A percentile compares a stretch with the other conserved stretches of the same genome.
Conservation (phyloP, 1,284 basidiomycete species). For the Coriolopsis trogii region DNA sequence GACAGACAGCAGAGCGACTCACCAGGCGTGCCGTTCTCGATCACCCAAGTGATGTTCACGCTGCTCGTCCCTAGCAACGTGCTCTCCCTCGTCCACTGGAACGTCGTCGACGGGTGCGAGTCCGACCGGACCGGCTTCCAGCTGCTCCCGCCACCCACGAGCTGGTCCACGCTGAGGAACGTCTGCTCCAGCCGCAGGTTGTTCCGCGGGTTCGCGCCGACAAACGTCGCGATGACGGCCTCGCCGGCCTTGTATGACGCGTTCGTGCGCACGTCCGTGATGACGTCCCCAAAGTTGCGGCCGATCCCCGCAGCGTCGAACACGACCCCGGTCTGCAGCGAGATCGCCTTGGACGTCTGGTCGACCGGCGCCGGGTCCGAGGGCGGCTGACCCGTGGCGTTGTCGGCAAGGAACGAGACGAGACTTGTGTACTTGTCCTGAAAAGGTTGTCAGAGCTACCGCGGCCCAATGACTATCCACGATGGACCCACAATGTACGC, state of each 20-base stretch:
- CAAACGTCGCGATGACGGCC: constrained; percentile 66
- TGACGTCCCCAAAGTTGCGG: constrained; percentile 66
- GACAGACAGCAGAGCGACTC: constrained; percentile 20
- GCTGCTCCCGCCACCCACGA: constrained; percentile 44
- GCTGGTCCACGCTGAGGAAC: constrained; percentile 70
- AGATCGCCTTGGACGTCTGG: constrained; percentile 68
- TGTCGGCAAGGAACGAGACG: constrained; percentile 62
- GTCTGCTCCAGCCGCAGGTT: constrained; percentile 77
- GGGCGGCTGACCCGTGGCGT: constrained; percentile 47
- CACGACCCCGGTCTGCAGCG: constrained; percentile 66
- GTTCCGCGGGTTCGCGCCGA: constrained; percentile 83
- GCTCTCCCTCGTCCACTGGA: constrained; percentile 65
- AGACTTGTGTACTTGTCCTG: constrained; percentile 69
- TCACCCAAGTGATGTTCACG: constrained; percentile 69
- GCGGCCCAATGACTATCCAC: not conserved
- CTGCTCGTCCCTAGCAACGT: constrained; percentile 62
- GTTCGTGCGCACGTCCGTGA: constrained; percentile 57
- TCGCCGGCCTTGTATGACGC: constrained; percentile 58
- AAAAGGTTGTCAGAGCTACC: not conserved
- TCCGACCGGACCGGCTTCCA: constrained; percentile 72
- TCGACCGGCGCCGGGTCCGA: constrained; percentile 71
- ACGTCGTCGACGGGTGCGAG: constrained; percentile 80
- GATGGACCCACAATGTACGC: constrained; percentile 59
- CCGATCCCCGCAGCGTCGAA: constrained; percentile 61
- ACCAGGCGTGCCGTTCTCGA: constrained; percentile 64